Conservation (phyloP, 2,329 filamentous ascomycete genomes). For the Cercospora berteroae region DNA sequence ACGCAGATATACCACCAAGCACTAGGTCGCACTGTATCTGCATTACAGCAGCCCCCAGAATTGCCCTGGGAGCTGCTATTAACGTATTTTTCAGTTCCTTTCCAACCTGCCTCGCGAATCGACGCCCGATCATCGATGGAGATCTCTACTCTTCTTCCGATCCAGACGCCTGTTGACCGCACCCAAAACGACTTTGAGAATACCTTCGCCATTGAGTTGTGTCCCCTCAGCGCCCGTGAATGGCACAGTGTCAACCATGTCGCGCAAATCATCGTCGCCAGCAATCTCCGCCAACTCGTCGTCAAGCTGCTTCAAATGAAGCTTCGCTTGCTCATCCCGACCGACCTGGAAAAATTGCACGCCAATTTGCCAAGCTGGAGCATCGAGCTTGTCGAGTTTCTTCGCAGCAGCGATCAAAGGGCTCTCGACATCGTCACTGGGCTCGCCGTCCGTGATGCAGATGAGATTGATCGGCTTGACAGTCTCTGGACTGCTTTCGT, state of each 20-base stretch:
- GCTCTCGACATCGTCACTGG: conserved; percentile 74
- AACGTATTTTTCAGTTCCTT: not conserved
- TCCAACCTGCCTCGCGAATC: not conserved
- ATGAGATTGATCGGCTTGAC: conserved; percentile 87
- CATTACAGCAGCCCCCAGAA: not conserved
- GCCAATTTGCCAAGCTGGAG: conserved; percentile 78
- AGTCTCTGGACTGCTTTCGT: conserved; percentile 49
- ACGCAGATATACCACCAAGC: not conserved
- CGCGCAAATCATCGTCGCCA: conserved; percentile 61
- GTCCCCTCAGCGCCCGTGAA: conserved; percentile 58
- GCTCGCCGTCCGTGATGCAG: conserved; percentile 83
- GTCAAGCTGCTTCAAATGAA: conserved; percentile 70
- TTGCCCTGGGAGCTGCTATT: not conserved
- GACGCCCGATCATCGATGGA: conserved; percentile 25
- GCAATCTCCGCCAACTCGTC: conserved; percentile 61
- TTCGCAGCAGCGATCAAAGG: conserved; percentile 66
- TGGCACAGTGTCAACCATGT: conserved; percentile 89
- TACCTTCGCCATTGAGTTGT: conserved; percentile 64
- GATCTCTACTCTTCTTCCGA: conserved; percentile 39
- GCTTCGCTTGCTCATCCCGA: conserved; percentile 62
- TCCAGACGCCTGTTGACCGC: conserved; percentile 69
- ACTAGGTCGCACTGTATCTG: not conserved
- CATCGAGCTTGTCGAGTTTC: conserved; percentile 67
- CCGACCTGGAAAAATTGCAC: conserved; percentile 97
- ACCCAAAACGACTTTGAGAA: conserved; percentile 81